Percentiles rank a stretch among this genome's conserved stretches.
phyloP scores from a whole-genome alignment of 768 basidiomycete species.

The Mycena pura region DNA sequence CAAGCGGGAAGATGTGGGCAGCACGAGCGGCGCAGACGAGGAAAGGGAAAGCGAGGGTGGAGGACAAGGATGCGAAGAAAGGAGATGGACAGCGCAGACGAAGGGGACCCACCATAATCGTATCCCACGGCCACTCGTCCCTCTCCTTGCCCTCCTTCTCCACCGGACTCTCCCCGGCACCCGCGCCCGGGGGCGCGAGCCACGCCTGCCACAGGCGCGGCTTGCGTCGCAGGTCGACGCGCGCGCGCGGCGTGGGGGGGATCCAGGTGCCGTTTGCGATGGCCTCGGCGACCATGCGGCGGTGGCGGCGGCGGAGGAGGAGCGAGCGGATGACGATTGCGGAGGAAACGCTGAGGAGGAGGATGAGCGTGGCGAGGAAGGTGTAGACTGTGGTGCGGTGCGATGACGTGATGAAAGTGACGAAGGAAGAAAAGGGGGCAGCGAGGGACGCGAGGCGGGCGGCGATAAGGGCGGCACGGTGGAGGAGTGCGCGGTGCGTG shows the following conservation, averaged over 20 bases:
- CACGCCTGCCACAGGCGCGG: conserved; percentile 58
- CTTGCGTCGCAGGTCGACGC: conserved; percentile 51
- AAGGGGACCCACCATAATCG: conserved; percentile 12
- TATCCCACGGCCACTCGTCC: conserved; percentile 19
- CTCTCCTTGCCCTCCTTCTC: conserved; percentile 20
- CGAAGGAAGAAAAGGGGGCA: background rate
- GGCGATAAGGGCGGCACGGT: background rate
- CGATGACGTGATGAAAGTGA: background rate
- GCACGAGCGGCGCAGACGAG: background rate
- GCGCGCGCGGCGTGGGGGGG: conserved; percentile 42
- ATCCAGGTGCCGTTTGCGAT: conserved; percentile 70
- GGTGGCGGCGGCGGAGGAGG: conserved; percentile 66
- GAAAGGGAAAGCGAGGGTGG: background rate
- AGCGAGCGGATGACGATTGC: conserved; percentile 72
- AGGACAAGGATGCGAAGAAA: background rate
- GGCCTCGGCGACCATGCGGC: conserved; percentile 64
- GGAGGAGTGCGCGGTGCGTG: no score
- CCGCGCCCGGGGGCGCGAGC: conserved; percentile 28
- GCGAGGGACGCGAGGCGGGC: background rate
- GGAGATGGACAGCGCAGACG: background rate
- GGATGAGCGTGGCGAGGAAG: conserved; percentile 69
- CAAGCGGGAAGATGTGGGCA: no score
- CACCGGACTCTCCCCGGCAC: background rate
- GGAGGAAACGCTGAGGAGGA: conserved; percentile 70
- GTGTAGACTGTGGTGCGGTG: conserved; percentile 36